phyloP scores from a whole-genome alignment of 345 rosid genomes.

The Pistacia atlantica region DNA sequence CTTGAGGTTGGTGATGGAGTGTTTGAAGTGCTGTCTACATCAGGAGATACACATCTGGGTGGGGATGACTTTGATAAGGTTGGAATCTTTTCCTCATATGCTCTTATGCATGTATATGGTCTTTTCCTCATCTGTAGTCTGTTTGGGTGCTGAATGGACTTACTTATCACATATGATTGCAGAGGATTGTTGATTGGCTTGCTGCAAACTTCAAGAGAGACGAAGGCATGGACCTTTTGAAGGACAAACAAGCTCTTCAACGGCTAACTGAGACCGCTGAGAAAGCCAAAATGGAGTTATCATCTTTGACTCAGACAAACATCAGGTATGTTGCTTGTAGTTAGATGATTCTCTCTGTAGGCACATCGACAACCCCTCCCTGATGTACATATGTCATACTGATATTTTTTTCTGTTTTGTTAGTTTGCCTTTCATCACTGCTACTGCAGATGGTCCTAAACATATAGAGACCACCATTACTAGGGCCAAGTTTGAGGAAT shows the following conservation, averaged over 20 bases:
- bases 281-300: conserved; percentile 98
- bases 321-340: no score
- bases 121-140: background rate
- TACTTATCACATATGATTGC: conserved; percentile 18
- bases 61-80: conserved; percentile 99
- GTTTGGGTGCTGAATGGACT: background rate
- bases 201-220: conserved; percentile 71
- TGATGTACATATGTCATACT: no score
- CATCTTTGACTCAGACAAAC: conserved; percentile 92
- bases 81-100: background rate
- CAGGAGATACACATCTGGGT: conserved; percentile 98
- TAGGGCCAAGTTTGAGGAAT: no score
- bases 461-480: no score
- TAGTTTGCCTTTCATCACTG: no score
- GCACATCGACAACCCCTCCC: no score
- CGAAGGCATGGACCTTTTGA: conserved; percentile 94
- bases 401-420: no score
- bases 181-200: conserved; percentile 99
- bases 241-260: conserved; percentile 98
- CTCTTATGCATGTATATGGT: no score
- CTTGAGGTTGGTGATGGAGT: conserved; percentile 99
- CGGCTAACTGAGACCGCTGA: conserved; percentile 93
- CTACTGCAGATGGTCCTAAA: no score
- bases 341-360: no score
- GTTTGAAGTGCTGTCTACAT: conserved; percentile 96